Evolutionary conservation across 192 early-diverging fungal genomes (phyloP).

Genomic region (Gigaspora rosea): DNA sequence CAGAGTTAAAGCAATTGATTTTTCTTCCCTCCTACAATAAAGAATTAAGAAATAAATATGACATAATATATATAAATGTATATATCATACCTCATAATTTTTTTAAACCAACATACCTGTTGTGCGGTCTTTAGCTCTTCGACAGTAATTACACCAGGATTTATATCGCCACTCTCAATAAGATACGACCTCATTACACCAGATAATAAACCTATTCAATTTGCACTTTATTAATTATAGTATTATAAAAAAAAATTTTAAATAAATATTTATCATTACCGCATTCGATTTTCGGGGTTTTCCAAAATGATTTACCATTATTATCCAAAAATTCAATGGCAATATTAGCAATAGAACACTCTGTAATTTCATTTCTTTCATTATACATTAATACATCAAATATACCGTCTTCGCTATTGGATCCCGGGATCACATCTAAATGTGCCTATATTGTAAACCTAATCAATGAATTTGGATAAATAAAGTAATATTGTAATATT

Average conservation of each 20-base stretch:
- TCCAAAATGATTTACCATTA: conserved; percentile 42
- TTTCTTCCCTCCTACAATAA: conserved; percentile 41
- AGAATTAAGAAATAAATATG: conserved; percentile 9
- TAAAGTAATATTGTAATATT: neutral
- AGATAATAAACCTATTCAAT: conserved; percentile 43
- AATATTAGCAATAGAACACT: conserved; percentile 58
- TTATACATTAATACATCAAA: conserved; percentile 61
- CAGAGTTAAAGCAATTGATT: conserved; percentile 62
- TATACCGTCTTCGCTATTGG: conserved; percentile 21
- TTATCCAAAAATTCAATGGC: conserved; percentile 43
- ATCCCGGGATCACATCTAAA: neutral
- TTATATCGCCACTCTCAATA: conserved; percentile 41
- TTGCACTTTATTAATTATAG: neutral
- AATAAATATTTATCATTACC: neutral
- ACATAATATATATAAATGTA: neutral
- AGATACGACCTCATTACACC: conserved; percentile 50
- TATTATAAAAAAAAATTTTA: neutral
- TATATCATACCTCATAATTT: neutral
- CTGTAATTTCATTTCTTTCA: conserved; percentile 50
- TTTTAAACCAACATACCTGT: conserved; percentile 36
- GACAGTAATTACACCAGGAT: conserved; percentile 45
- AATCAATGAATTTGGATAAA: neutral
- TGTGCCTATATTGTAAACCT: conserved; percentile 23
- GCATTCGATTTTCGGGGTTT: conserved; percentile 47
- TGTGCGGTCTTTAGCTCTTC: conserved; percentile 47